These are phyloP conservation scores for Anastatica hierochuntica DNA, from an alignment of 345 rosid species.

Conservation along the genomic window DNA sequence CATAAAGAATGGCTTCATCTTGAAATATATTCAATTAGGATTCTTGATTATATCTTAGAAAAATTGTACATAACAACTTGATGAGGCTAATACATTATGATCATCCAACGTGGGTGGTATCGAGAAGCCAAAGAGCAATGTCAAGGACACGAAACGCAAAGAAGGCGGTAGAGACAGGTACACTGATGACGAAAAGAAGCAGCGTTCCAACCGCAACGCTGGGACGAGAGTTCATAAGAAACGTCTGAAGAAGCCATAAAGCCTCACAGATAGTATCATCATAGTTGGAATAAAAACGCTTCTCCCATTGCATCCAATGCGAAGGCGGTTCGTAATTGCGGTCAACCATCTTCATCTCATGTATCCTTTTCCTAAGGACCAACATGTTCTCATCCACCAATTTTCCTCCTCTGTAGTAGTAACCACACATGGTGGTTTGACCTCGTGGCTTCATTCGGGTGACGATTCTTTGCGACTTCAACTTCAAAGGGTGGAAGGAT, in stretches of 20 bases:
- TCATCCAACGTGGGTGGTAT: constrained; percentile 5
- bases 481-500: constrained; percentile 11
- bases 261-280: constrained; percentile 37
- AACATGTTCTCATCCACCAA: constrained; percentile 55
- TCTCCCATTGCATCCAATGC: constrained; percentile 69
- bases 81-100: not conserved
- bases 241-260: constrained; percentile 37
- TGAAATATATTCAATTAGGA: too few species aligned
- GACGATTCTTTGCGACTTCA: not conserved
- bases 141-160: constrained; percentile 14
- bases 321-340: constrained; percentile 48
- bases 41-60: not conserved
- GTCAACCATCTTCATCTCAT: constrained; percentile 54
- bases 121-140: not conserved
- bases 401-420: constrained; percentile 27
- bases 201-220: constrained; percentile 41
- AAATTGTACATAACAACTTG: not conserved
- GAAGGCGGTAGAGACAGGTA: constrained; percentile 29
- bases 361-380: constrained; percentile 47
- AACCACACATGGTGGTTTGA: constrained; percentile 3
- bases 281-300: constrained; percentile 35
- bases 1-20: too few species aligned
- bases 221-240: constrained; percentile 53
- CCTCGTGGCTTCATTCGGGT: not conserved
- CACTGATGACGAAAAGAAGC: constrained; percentile 34